phyloP scores from a whole-genome alignment of 106 monocot species.

The Dendrobium huoshanense region DNA sequence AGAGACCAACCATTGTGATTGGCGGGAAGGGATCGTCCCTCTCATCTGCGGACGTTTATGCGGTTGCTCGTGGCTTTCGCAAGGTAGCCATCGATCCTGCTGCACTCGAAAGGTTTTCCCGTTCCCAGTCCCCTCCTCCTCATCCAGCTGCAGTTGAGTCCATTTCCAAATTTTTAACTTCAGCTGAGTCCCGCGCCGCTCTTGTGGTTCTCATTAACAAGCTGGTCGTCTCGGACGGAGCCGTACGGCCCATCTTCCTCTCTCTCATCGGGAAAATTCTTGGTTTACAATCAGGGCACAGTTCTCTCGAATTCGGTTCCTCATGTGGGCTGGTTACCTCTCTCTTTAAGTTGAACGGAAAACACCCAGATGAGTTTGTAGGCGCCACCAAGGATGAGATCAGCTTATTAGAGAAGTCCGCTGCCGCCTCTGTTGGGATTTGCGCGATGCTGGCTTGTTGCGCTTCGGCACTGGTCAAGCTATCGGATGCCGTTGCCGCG shows the following conservation, averaged over 20 bases:
- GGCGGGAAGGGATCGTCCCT: no score
- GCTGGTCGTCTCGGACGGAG: slow-evolving; percentile 49
- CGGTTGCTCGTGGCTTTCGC: no score
- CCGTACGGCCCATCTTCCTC: slow-evolving; percentile 32
- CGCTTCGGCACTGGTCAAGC: slow-evolving; percentile 33
- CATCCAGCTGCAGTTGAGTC: no score
- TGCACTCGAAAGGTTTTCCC: no score
- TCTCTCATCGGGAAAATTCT: slow-evolving; percentile 32
- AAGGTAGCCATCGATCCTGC: no score
- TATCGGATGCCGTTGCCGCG: slow-evolving; percentile 72
- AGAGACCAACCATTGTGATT: no score
- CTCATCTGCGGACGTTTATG: no score
- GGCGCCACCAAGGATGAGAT: slow-evolving; percentile 32
- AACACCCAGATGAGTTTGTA: slow-evolving; percentile 19
- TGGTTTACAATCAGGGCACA: slow-evolving; percentile 13
- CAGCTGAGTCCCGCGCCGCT: no score
- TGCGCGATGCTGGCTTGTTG: slow-evolving; percentile 61
- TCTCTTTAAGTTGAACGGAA: slow-evolving; percentile 25
- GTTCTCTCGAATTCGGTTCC: slow-evolving; percentile 56
- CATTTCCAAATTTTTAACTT: no score
- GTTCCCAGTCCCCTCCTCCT: no score
- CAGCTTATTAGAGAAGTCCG: slow-evolving; percentile 32
- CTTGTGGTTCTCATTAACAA: no score
- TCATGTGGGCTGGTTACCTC: slow-evolving; percentile 32
- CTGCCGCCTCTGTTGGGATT: slow-evolving; percentile 24